Percentiles rank a stretch among this genome's conserved stretches.
phyloP scores from a whole-genome alignment of 345 rosid genomes.

The Kernera saxatilis region DNA sequence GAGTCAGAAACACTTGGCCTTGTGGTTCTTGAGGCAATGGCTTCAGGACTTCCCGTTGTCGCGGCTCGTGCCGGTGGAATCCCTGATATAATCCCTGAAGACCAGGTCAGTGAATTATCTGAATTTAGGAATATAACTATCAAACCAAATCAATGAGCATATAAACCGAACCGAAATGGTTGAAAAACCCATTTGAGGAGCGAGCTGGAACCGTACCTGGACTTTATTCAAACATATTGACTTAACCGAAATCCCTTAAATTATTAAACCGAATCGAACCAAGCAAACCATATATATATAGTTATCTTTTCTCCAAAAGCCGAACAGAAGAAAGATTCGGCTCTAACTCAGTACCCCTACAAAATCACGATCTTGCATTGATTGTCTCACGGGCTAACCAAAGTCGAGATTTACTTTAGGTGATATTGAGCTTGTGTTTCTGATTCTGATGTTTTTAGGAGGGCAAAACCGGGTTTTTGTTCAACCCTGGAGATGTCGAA shows the following conservation, averaged over 20 bases:
- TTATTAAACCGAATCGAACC: too few relatives aligned
- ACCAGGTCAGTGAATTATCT: slow-evolving; percentile 52
- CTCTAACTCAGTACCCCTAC: not conserved
- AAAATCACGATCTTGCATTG: not conserved
- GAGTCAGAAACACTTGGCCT: slow-evolving; percentile 97
- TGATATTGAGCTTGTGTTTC: not conserved
- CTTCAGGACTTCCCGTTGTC: slow-evolving; percentile 90
- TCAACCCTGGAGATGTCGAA: slow-evolving; percentile 70
- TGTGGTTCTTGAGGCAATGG: slow-evolving; percentile 95
- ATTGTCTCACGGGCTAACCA: not conserved
- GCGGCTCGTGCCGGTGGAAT: slow-evolving; percentile 94
- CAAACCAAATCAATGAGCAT: too few relatives aligned
- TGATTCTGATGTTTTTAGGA: slow-evolving; percentile 31
- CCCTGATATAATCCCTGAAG: slow-evolving; percentile 89
- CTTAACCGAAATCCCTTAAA: too few relatives aligned
- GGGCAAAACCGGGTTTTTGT: slow-evolving; percentile 79
- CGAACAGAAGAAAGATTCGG: too few relatives aligned
- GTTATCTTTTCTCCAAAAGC: too few relatives aligned
- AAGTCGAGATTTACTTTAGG: not conserved
- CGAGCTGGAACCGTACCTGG: too few relatives aligned
- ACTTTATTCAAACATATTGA: too few relatives aligned
- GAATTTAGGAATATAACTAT: not conserved
- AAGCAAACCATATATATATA: too few relatives aligned
- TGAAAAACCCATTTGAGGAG: too few relatives aligned
- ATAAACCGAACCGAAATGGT: too few relatives aligned